Percentiles rank a stretch among this genome's conserved stretches.
Evolutionary conservation across 2,329 filamentous ascomycete genomes (phyloP).

Genomic region (Ophiocordyceps robertsii): DNA sequence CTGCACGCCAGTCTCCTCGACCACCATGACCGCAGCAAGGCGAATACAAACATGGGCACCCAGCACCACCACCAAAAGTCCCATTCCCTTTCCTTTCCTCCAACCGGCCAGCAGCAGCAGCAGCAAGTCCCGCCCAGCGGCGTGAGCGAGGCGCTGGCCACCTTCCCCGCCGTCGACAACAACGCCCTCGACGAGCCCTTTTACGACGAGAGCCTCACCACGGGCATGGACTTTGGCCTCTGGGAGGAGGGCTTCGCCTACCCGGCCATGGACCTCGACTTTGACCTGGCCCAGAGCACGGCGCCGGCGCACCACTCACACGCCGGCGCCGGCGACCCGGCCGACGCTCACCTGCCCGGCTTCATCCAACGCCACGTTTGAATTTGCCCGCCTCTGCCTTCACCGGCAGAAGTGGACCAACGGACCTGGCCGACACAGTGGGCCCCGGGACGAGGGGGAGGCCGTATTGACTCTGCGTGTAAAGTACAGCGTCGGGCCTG

Average conservation of each 20-base stretch:
- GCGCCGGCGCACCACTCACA: not conserved
- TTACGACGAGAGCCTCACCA: constrained; percentile 10
- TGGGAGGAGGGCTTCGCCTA: constrained; percentile 26
- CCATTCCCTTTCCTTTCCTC: too few species aligned
- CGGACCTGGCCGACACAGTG: too few species aligned
- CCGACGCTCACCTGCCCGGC: not conserved
- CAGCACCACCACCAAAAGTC: too few species aligned
- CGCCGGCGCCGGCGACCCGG: not conserved
- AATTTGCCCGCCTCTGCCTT: too few species aligned
- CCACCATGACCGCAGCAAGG: not conserved
- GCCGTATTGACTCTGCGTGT: too few species aligned
- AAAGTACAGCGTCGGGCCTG: too few species aligned
- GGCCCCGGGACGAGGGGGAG: too few species aligned
- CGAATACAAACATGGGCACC: too few species aligned
- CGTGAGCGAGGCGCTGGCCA: constrained; percentile 2
- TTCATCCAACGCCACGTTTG: not conserved
- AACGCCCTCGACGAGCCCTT: constrained; percentile 14
- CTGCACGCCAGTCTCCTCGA: constrained; percentile 8
- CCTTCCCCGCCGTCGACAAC: constrained; percentile 15
- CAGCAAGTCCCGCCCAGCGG: not conserved
- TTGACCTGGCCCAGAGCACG: constrained; percentile 16
- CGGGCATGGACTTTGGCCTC: constrained; percentile 17
- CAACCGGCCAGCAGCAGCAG: too few species aligned
- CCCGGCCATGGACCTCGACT: constrained; percentile 17
- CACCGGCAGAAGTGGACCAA: too few species aligned